Evolutionary conservation across 108 stramenopile genomes (phyloP).

Genomic region (Skeletonema grethae): DNA sequence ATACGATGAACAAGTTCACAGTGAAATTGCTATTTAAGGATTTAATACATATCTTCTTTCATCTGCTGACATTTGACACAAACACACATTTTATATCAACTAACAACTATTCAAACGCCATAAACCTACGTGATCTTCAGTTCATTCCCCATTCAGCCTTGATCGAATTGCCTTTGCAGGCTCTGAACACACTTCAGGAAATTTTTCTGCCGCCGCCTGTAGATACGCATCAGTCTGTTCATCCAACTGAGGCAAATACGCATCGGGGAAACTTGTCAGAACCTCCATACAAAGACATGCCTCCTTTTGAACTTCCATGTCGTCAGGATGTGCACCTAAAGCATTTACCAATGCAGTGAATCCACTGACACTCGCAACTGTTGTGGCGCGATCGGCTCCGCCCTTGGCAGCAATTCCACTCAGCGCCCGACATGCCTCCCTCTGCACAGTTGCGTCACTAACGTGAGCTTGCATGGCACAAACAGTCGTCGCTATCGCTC

Average conservation of each 20-base stretch:
- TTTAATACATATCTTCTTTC: neutral
- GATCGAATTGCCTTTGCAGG: conserved; percentile 46
- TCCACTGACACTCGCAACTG: conserved; percentile 80
- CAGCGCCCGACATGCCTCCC: conserved; percentile 76
- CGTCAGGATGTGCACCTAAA: conserved; percentile 68
- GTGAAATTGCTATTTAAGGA: neutral
- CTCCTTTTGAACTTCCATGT: conserved; percentile 60
- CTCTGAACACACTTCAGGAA: conserved; percentile 63
- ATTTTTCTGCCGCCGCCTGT: conserved; percentile 63
- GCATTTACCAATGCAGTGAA: conserved; percentile 82
- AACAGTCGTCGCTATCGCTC: conserved; percentile 79
- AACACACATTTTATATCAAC: neutral
- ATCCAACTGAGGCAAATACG: conserved; percentile 71
- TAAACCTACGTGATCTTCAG: neutral
- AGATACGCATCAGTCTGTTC: conserved; percentile 73
- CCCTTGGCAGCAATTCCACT: conserved; percentile 69
- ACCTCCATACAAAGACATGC: conserved; percentile 65
- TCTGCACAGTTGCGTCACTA: conserved; percentile 75
- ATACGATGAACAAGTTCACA: conserved; percentile 38
- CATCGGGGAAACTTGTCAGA: conserved; percentile 64
- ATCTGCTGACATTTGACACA: neutral
- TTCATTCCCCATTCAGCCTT: conserved; percentile 30
- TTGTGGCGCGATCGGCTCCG: conserved; percentile 78
- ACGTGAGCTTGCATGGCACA: conserved; percentile 92
- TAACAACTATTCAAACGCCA: neutral